Percentiles rank a stretch among this genome's conserved stretches.
Evolutionary conservation across 805 yeast genomes (phyloP).

Genomic region (Candida glaebosa): DNA sequence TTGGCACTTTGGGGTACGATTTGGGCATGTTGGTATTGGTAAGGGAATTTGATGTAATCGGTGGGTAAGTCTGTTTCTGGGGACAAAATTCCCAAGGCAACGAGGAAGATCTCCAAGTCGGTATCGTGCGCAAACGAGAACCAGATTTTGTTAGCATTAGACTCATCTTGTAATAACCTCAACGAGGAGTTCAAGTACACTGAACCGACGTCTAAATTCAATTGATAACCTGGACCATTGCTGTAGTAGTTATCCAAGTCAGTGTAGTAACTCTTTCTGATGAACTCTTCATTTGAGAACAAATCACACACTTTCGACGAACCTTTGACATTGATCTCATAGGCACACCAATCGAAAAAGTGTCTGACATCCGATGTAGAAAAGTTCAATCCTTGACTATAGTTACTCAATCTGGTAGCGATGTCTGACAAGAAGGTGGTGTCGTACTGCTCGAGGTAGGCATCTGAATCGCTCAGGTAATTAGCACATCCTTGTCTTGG

Average conservation of each 20-base stretch:
- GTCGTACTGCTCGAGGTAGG: constrained; percentile 25
- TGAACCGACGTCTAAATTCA: constrained; percentile 58
- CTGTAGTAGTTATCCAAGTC: constrained; percentile 61
- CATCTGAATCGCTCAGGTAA: constrained; percentile 15
- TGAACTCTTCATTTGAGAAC: constrained; percentile 65
- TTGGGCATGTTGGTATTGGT: constrained; percentile 41
- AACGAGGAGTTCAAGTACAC: constrained; percentile 49
- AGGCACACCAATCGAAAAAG: constrained; percentile 66
- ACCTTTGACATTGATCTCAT: constrained; percentile 69
- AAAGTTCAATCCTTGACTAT: constrained; percentile 53
- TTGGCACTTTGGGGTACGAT: constrained; percentile 42
- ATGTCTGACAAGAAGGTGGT: constrained; percentile 48
- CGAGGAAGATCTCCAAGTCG: constrained; percentile 55
- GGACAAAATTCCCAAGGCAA: constrained; percentile 60
- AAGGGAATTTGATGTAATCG: constrained; percentile 44
- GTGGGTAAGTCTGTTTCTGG: constrained; percentile 42
- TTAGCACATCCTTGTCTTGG: constrained; percentile 46
- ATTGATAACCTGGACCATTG: constrained; percentile 60
- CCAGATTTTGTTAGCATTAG: constrained; percentile 51
- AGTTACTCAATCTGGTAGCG: constrained; percentile 51
- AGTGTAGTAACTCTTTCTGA: constrained; percentile 55
- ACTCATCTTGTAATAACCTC: constrained; percentile 41
- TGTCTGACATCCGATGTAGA: constrained; percentile 49
- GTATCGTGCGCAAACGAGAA: constrained; percentile 76
- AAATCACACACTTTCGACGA: constrained; percentile 62